Percentiles rank a stretch among this genome's conserved stretches.
Conservation (phyloP, 495 filamentous ascomycete genomes). For the Cenococcum geophilum region DNA sequence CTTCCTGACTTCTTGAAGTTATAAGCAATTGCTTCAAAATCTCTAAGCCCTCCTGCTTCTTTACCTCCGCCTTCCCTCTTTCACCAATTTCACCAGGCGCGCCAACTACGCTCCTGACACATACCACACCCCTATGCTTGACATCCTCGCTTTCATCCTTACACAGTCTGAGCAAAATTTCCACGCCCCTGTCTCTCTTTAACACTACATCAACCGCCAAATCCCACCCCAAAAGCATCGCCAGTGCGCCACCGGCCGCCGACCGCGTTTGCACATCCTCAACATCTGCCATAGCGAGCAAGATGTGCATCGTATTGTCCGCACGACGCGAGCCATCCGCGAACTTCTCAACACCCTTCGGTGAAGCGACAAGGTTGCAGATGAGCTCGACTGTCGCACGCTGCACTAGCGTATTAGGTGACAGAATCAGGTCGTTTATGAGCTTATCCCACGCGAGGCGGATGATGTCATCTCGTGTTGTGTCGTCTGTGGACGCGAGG, state of each 20-base stretch:
- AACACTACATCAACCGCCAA: constrained; percentile 62
- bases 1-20: constrained; percentile 20
- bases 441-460: constrained; percentile 63
- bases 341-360: constrained; percentile 68
- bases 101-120: constrained; percentile 57
- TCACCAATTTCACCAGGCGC: constrained; percentile 48
- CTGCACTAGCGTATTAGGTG: constrained; percentile 65
- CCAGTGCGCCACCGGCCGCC: constrained; percentile 83
- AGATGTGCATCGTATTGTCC: constrained; percentile 65
- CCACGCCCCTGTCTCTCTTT: constrained; percentile 60
- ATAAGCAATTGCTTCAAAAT: constrained; percentile 28
- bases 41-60: constrained; percentile 36
- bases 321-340: constrained; percentile 60
- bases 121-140: constrained; percentile 70
- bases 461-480: constrained; percentile 64
- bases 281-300: constrained; percentile 80
- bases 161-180: constrained; percentile 66
- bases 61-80: constrained; percentile 40
- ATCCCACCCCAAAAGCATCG: constrained; percentile 73
- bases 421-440: constrained; percentile 71
- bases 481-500: constrained; percentile 69
- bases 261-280: constrained; percentile 72
- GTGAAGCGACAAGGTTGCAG: constrained; percentile 81
- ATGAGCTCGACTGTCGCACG: constrained; percentile 82
- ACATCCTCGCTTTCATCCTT: constrained; percentile 60